Evolutionary conservation across 108 stramenopile genomes (phyloP).

Genomic region (Nannochloropsis salina): DNA sequence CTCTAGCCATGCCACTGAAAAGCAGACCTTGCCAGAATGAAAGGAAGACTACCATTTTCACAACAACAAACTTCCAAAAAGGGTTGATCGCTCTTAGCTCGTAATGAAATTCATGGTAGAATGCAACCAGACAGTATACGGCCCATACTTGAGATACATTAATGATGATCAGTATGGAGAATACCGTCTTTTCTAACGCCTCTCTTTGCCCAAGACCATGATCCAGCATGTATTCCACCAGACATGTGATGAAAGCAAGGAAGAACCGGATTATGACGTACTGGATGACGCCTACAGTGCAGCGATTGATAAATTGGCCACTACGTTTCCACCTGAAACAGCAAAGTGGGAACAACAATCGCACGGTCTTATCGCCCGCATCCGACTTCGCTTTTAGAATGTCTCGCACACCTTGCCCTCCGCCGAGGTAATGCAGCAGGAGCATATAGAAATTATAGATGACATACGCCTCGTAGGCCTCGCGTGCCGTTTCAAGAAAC

Average conservation of each 20-base stretch:
- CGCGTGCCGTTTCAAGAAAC: constrained; percentile 72
- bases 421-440: constrained; percentile 78
- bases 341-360: constrained; percentile 14
- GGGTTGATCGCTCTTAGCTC: constrained; percentile 77
- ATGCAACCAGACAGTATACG: constrained; percentile 81
- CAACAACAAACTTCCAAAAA: constrained; percentile 85
- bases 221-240: constrained; percentile 54
- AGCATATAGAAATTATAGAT: constrained; percentile 86
- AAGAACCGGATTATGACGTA: constrained; percentile 83
- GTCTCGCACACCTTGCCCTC: constrained; percentile 67
- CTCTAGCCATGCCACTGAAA: constrained; percentile 63
- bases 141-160: constrained; percentile 81
- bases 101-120: constrained; percentile 72
- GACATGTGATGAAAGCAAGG: constrained; percentile 57
- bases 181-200: neutral
- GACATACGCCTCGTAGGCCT: constrained; percentile 81
- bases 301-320: constrained; percentile 68
- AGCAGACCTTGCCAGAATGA: constrained; percentile 91
- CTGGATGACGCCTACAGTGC: constrained; percentile 86
- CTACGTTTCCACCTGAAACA: constrained; percentile 62
- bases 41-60: constrained; percentile 96
- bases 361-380: constrained; percentile 7
- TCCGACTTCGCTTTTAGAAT: constrained; percentile 59
- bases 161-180: constrained; percentile 38
- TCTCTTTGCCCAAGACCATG: neutral